phyloP scores from a whole-genome alignment of 805 yeast genomes.

The Spathaspora hagerdaliae region DNA sequence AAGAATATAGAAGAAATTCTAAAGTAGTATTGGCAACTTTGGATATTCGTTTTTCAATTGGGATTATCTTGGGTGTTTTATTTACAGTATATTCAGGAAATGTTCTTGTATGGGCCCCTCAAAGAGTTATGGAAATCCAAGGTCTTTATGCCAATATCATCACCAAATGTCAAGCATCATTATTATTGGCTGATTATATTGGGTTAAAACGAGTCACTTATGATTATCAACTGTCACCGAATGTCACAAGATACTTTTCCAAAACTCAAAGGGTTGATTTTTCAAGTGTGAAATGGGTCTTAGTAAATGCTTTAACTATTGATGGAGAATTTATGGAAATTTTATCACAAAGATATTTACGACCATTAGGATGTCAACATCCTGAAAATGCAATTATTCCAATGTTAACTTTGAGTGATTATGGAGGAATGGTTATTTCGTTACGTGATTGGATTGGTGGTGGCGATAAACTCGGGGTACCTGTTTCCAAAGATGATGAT shows the following conservation, averaged over 20 bases:
- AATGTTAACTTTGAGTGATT: conserved; percentile 81
- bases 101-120: conserved; percentile 74
- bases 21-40: conserved; percentile 51
- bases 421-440: conserved; percentile 93
- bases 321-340: conserved; percentile 93
- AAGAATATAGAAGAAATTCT: conserved; percentile 34
- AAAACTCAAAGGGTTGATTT: conserved; percentile 73
- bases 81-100: conserved; percentile 86
- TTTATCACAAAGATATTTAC: conserved; percentile 82
- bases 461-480: conserved; percentile 48
- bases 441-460: conserved; percentile 87
- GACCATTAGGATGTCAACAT: conserved; percentile 80
- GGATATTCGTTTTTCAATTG: conserved; percentile 59
- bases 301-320: conserved; percentile 82
- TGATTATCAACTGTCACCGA: conserved; percentile 88
- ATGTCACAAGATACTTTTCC: conserved; percentile 73
- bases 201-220: conserved; percentile 87
- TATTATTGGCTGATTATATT: conserved; percentile 79
- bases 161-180: conserved; percentile 64
- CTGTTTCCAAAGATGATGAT: conserved; percentile 32
- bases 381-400: conserved; percentile 83
- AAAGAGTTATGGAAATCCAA: conserved; percentile 65
- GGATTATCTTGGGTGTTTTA: conserved; percentile 76
- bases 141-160: conserved; percentile 84
- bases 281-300: conserved; percentile 79